Conservation (phyloP, 345 rosid genomes). For the Gossypium herbaceum region DNA sequence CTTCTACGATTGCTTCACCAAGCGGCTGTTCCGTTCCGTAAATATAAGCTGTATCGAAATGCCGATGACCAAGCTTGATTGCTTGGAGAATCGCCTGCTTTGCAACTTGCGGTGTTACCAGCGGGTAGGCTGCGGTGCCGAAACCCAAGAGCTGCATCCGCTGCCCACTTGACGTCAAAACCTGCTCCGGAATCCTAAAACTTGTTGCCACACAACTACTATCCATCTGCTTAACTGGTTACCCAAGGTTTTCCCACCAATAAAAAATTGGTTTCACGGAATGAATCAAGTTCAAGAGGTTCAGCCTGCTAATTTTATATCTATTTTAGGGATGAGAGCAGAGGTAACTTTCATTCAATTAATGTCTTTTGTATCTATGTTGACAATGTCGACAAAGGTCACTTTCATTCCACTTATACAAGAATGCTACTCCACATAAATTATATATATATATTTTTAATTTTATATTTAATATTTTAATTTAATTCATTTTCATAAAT, state of each 20-base stretch:
- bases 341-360: too few species aligned
- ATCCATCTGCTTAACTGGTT: neutral
- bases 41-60: conserved; percentile 56
- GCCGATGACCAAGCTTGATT: conserved; percentile 53
- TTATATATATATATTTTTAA: too few species aligned
- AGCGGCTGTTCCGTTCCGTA: conserved; percentile 50
- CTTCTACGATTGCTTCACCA: conserved; percentile 52
- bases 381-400: too few species aligned
- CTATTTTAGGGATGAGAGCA: too few species aligned
- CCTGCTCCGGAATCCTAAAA: neutral
- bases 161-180: conserved; percentile 5
- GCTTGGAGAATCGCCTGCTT: conserved; percentile 33
- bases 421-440: too few species aligned
- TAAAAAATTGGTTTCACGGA: neutral
- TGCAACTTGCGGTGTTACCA: conserved; percentile 18
- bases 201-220: neutral
- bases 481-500: too few species aligned
- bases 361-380: too few species aligned
- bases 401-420: too few species aligned
- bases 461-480: too few species aligned
- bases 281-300: too few species aligned
- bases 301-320: too few species aligned
- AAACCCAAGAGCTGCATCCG: conserved; percentile 40
- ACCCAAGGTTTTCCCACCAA: neutral
- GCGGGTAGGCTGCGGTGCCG: conserved; percentile 36